Evolutionary conservation across 768 basidiomycete genomes (phyloP).

Genomic region (Serendipita indica): DNA sequence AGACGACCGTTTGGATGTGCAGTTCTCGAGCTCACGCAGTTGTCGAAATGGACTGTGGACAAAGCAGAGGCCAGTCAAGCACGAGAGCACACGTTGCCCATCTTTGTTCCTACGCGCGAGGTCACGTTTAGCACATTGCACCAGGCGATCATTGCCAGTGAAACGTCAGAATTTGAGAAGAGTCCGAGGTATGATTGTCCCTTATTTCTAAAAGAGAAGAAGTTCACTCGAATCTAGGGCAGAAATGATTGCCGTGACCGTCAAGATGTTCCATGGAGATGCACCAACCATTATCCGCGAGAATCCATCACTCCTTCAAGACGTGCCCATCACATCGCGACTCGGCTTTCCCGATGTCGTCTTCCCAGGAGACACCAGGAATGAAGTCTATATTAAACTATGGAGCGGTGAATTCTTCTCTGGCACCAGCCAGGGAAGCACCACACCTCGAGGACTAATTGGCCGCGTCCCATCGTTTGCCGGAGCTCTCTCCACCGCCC

Average conservation of each 20-base stretch:
- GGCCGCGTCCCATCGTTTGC: slow-evolving; percentile 14
- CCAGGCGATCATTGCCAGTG: slow-evolving; percentile 79
- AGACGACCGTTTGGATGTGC: slow-evolving; percentile 94
- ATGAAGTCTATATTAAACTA: slow-evolving; percentile 90
- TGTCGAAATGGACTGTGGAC: slow-evolving; percentile 52
- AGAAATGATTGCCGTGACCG: slow-evolving; percentile 68
- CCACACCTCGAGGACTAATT: slow-evolving; percentile 26
- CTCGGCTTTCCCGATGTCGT: slow-evolving; percentile 95
- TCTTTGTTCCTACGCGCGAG: slow-evolving; percentile 72
- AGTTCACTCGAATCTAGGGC: slow-evolving; percentile 36
- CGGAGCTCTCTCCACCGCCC: slow-evolving; percentile 34
- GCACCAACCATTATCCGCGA: slow-evolving; percentile 58
- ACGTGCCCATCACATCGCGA: slow-evolving; percentile 65
- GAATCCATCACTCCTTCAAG: slow-evolving; percentile 70
- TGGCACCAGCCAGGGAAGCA: slow-evolving; percentile 26
- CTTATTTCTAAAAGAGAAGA: not conserved
- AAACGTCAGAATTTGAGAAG: slow-evolving; percentile 68
- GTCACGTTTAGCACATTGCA: slow-evolving; percentile 83
- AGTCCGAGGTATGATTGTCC: slow-evolving; percentile 45
- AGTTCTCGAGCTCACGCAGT: slow-evolving; percentile 67
- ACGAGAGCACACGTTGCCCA: slow-evolving; percentile 74
- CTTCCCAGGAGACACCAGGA: slow-evolving; percentile 81
- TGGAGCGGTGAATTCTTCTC: slow-evolving; percentile 83
- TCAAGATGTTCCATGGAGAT: slow-evolving; percentile 82
- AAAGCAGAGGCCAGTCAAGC: slow-evolving; percentile 46